Conservation (phyloP, 495 filamentous ascomycete genomes). For the Jackrogersella minutella region DNA sequence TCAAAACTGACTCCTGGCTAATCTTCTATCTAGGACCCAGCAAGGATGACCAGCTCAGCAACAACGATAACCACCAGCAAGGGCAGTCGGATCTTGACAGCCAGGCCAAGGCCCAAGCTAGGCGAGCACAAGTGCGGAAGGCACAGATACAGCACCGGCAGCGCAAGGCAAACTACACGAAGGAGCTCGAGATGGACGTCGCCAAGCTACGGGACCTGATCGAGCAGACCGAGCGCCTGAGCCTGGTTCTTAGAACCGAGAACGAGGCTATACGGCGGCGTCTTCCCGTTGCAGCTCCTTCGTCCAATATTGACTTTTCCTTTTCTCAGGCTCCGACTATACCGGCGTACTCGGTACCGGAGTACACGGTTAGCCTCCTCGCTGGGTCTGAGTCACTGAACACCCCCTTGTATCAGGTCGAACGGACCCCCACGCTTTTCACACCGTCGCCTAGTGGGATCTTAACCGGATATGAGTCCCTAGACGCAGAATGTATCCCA, state of each 20-base stretch:
- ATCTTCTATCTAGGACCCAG: constrained; percentile 20
- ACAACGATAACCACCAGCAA: not conserved
- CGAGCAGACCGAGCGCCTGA: constrained; percentile 43
- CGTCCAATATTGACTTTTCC: not conserved
- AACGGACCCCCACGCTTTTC: constrained; percentile 14
- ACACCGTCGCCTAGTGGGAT: constrained; percentile 1
- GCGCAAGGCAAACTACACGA: constrained; percentile 61
- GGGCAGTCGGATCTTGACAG: constrained; percentile 1
- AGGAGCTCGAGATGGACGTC: constrained; percentile 58
- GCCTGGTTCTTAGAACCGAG: constrained; percentile 42
- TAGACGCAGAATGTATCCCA: not conserved
- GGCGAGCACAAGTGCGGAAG: constrained; percentile 58
- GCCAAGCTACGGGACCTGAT: constrained; percentile 55
- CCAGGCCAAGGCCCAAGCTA: constrained; percentile 48
- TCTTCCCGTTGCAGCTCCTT: not conserved
- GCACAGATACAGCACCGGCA: constrained; percentile 62
- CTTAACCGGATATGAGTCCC: not conserved
- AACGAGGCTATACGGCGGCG: constrained; percentile 46
- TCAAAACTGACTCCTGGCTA: constrained; percentile 17
- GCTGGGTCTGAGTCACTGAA: constrained; percentile 37
- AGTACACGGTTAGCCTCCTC: constrained; percentile 47
- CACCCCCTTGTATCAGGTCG: constrained; percentile 44
- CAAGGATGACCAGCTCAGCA: constrained; percentile 2
- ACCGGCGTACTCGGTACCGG: constrained; percentile 19
- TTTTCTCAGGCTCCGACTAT: not conserved